phyloP scores from a whole-genome alignment of 1,139 yeast species.

The Candida pseudoviswanathii region DNA sequence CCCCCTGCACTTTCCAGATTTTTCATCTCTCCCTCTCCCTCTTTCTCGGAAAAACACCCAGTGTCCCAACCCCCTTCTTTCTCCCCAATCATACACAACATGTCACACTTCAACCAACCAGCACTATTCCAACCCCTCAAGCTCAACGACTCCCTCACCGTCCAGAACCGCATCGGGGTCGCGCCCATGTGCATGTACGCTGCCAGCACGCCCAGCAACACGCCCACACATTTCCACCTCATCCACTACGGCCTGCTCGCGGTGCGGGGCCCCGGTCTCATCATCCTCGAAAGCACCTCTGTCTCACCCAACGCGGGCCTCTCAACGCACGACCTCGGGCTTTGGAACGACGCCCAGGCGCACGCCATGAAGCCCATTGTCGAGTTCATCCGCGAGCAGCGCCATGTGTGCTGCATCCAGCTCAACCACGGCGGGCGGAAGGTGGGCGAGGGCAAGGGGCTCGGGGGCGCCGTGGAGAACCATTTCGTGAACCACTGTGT shows the following conservation, averaged over 20 bases:
- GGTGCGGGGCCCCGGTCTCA: constrained; percentile 53
- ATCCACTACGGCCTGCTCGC: constrained; percentile 47
- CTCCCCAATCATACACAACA: not conserved
- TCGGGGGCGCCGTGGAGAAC: not conserved
- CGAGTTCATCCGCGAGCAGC: constrained; percentile 55
- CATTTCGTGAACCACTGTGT: constrained; percentile 28
- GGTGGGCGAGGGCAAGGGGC: constrained; percentile 44
- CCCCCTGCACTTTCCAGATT: too few relatives aligned
- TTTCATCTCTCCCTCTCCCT: too few relatives aligned
- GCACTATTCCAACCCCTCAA: constrained; percentile 20
- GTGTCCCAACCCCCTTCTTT: not conserved
- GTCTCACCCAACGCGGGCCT: constrained; percentile 46
- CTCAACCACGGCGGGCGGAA: constrained; percentile 59
- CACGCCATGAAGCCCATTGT: constrained; percentile 46
- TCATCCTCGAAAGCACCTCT: constrained; percentile 54
- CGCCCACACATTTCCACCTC: constrained; percentile 46
- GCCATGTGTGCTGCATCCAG: constrained; percentile 52
- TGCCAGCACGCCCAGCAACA: constrained; percentile 28
- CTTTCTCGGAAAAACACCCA: too few relatives aligned
- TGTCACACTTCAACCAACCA: constrained; percentile 14
- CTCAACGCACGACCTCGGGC: constrained; percentile 48
- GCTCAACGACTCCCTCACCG: constrained; percentile 14
- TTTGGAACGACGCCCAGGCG: constrained; percentile 56
- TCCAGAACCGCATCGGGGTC: constrained; percentile 55
- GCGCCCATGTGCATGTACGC: constrained; percentile 64